A percentile compares a stretch with the other conserved stretches of the same genome.
These are phyloP conservation scores for Aspergillus brasiliensis DNA, from an alignment of 2,329 filamentous ascomycete species.

Conservation along the genomic window DNA sequence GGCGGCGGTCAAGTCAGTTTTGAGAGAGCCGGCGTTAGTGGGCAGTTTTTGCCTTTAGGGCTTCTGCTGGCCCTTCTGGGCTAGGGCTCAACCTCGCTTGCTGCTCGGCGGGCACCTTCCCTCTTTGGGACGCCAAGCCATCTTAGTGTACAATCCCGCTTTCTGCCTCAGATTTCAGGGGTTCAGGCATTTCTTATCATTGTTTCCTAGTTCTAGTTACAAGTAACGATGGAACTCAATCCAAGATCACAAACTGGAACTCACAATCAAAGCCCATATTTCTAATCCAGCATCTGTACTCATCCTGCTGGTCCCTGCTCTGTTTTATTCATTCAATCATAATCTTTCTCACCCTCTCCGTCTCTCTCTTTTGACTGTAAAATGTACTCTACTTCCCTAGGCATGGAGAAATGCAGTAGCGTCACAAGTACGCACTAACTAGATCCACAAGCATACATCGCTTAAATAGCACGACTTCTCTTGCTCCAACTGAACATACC, in stretches of 20 bases:
- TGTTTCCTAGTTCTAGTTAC: no score
- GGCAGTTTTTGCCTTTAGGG: slow-evolving; percentile 41
- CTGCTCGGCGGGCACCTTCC: slow-evolving; percentile 24
- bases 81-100: slow-evolving; percentile 47
- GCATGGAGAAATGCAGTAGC: background rate
- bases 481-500: background rate
- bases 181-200: background rate
- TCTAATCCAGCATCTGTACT: background rate
- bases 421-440: background rate
- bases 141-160: slow-evolving; percentile 12
- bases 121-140: slow-evolving; percentile 19
- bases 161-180: slow-evolving; percentile 1
- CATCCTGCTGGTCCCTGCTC: background rate
- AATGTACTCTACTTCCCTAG: background rate
- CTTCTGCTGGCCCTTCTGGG: slow-evolving; percentile 34
- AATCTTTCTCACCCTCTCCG: background rate
- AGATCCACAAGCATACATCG: background rate
- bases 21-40: slow-evolving; percentile 42
- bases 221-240: no score
- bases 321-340: background rate
- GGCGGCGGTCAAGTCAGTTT: slow-evolving; percentile 33
- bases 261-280: background rate
- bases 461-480: background rate
- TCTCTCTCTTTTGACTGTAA: background rate
- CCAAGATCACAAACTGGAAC: background rate